Conservation (phyloP, 139 green algal species). For the Limnomonas spitsbergensis region DNA sequence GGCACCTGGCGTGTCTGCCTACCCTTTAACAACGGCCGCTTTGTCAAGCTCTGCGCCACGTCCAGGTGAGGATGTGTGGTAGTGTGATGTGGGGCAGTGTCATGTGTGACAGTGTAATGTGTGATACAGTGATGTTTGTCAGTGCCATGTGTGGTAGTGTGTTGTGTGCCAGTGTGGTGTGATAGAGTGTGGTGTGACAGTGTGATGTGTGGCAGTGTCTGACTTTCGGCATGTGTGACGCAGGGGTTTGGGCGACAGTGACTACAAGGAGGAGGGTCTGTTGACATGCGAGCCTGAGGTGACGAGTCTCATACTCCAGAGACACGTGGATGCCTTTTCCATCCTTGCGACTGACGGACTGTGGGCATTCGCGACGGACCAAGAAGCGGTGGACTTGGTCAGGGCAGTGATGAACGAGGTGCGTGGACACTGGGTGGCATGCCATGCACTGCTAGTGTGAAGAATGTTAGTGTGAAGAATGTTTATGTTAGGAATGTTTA, state of each 20-base stretch:
- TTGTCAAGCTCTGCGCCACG: neutral
- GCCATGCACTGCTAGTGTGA: neutral
- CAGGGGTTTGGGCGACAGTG: conserved; percentile 61
- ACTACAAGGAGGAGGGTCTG: conserved; percentile 66
- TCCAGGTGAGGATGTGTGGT: neutral
- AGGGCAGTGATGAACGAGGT: conserved; percentile 24
- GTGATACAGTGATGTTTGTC: too few relatives aligned
- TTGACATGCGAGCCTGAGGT: conserved; percentile 68
- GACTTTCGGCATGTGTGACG: too few relatives aligned
- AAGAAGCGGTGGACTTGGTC: conserved; percentile 62
- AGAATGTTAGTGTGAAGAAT: neutral
- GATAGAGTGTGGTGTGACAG: too few relatives aligned
- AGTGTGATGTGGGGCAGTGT: neutral
- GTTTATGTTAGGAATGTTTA: neutral
- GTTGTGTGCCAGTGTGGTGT: too few relatives aligned
- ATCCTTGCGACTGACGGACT: conserved; percentile 56
- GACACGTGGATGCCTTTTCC: conserved; percentile 50
- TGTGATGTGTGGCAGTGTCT: too few relatives aligned
- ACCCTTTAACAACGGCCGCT: neutral
- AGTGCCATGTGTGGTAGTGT: too few relatives aligned
- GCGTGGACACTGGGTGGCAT: neutral
- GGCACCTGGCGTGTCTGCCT: conserved; percentile 5
- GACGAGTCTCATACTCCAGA: conserved; percentile 6
- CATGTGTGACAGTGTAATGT: neutral
- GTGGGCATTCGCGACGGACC: conserved; percentile 50